Evolutionary conservation across 1,139 yeast genomes (phyloP).

Genomic region (Debaryomyces fabryi): DNA sequence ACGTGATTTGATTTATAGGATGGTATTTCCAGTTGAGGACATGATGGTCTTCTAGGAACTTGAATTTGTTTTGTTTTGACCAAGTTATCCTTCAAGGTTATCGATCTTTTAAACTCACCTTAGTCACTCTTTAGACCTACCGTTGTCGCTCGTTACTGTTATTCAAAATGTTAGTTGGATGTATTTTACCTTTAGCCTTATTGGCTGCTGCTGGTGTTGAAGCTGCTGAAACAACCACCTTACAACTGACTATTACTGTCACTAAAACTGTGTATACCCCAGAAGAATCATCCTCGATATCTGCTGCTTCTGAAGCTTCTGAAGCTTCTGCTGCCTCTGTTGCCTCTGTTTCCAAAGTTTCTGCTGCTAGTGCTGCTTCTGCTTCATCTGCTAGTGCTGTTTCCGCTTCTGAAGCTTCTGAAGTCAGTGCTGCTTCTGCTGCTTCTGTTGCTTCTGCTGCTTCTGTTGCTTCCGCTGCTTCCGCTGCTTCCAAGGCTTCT

Average conservation of each 20-base stretch:
- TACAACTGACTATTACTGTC: conserved; percentile 42
- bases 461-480: neutral
- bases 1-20: neutral
- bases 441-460: neutral
- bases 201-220: conserved; percentile 30
- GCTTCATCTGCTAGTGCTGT: neutral
- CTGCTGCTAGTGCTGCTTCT: neutral
- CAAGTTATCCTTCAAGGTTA: neutral
- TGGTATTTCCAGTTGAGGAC: neutral
- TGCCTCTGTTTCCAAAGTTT: neutral
- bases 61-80: neutral
- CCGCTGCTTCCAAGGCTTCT: neutral
- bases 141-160: conserved; percentile 3
- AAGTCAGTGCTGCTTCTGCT: neutral
- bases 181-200: conserved; percentile 24
- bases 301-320: conserved; percentile 13
- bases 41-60: neutral
- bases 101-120: conserved; percentile 22
- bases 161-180: conserved; percentile 32
- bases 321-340: neutral
- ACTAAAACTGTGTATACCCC: conserved; percentile 49
- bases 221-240: conserved; percentile 46
- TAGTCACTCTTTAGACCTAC: conserved; percentile 30
- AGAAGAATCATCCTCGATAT: conserved; percentile 36
- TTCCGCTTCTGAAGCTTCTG: neutral